phyloP scores from a whole-genome alignment of 768 basidiomycete species.

The Cyclocybe cylindracea region DNA sequence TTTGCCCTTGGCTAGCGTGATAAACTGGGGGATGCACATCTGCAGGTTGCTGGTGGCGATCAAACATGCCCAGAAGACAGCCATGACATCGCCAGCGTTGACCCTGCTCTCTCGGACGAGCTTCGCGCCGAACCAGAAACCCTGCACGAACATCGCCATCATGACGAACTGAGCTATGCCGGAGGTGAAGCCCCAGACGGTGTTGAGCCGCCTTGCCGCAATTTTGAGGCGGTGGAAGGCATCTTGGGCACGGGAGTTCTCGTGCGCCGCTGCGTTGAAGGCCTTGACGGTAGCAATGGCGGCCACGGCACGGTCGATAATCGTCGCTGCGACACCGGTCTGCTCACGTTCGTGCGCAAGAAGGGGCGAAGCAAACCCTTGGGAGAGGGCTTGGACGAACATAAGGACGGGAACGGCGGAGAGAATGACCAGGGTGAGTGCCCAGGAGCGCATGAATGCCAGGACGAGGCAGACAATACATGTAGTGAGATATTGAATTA shows the following conservation, averaged over 20 bases:
- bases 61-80: conserved; percentile 97
- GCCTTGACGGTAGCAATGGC: conserved; percentile 91
- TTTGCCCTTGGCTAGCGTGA: conserved; percentile 81
- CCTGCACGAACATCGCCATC: conserved; percentile 94
- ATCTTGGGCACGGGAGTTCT: conserved; percentile 44
- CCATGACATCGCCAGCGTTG: conserved; percentile 80
- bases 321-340: conserved; percentile 71
- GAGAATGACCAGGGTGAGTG: conserved; percentile 90
- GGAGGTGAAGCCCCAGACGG: conserved; percentile 75
- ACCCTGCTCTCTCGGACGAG: conserved; percentile 79
- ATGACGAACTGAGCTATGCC: conserved; percentile 78
- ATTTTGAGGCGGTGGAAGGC: conserved; percentile 45
- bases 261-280: conserved; percentile 71
- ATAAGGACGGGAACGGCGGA: conserved; percentile 84
- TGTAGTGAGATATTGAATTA: conserved; percentile 82
- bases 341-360: conserved; percentile 66
- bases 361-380: conserved; percentile 66
- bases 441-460: conserved; percentile 77
- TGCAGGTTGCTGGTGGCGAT: conserved; percentile 89
- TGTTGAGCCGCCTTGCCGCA: conserved; percentile 54
- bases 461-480: conserved; percentile 78
- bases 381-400: conserved; percentile 74
- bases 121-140: conserved; percentile 93
- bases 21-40: conserved; percentile 81
- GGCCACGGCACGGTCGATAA: conserved; percentile 73